phyloP scores from a whole-genome alignment of 306 rosid genomes.

The Chamaecrista fasciculata region DNA sequence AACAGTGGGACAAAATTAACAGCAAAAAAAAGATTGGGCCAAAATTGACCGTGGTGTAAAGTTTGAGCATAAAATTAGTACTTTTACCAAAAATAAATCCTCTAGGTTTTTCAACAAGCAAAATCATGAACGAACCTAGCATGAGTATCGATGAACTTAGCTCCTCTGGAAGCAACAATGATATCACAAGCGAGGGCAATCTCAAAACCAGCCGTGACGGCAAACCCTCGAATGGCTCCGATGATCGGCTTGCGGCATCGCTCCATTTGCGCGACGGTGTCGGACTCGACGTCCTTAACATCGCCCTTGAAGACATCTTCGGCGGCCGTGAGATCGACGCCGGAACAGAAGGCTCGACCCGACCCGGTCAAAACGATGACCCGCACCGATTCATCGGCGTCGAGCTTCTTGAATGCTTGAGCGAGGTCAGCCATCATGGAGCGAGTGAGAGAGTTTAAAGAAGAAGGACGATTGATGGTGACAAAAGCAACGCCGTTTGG shows the following conservation, averaged over 20 bases:
- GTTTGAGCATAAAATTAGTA: no score
- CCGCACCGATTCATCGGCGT: slow-evolving; percentile 58
- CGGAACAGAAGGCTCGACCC: slow-evolving; percentile 91
- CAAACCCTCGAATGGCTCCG: slow-evolving; percentile 82
- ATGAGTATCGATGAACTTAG: slow-evolving; percentile 82
- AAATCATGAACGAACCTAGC: slow-evolving; percentile 51
- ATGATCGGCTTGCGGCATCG: slow-evolving; percentile 78
- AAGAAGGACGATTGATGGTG: slow-evolving; percentile 80
- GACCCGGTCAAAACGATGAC: slow-evolving; percentile 73
- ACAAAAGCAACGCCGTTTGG: slow-evolving; percentile 60
- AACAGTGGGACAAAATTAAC: no score
- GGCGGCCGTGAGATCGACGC: slow-evolving; percentile 79
- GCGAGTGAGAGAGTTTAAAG: slow-evolving; percentile 73
- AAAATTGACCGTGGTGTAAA: no score
- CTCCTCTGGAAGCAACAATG: slow-evolving; percentile 72
- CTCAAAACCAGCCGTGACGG: slow-evolving; percentile 92
- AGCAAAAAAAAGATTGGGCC: no score
- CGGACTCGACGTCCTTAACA: slow-evolving; percentile 70
- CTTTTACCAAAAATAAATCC: no score
- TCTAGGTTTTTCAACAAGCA: not conserved
- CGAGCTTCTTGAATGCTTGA: slow-evolving; percentile 56
- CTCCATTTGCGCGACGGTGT: slow-evolving; percentile 81
- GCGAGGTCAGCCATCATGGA: slow-evolving; percentile 80
- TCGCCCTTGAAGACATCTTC: slow-evolving; percentile 94
- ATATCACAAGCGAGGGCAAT: slow-evolving; percentile 87